Percentiles rank a stretch among this genome's conserved stretches.
Evolutionary conservation across 306 rosid species (phyloP).

Genomic region (Vigna mungo): DNA sequence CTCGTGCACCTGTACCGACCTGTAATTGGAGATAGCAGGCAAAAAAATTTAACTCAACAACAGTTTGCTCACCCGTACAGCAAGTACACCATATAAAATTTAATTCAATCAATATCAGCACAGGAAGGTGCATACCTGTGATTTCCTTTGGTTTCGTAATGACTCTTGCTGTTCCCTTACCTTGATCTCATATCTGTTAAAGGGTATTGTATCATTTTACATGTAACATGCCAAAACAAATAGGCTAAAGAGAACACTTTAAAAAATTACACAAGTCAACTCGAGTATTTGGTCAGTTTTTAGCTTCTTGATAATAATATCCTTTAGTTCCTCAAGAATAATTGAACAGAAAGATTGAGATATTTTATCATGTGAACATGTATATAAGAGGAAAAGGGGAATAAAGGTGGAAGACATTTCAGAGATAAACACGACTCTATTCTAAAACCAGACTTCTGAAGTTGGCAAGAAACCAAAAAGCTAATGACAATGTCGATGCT

Average conservation of each 20-base stretch:
- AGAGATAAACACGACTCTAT: conserved; percentile 26
- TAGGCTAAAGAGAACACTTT: conserved; percentile 24
- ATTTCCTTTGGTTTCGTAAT: conserved; percentile 79
- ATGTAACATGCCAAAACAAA: conserved; percentile 34
- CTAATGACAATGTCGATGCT: conserved; percentile 43
- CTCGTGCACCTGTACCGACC: conserved; percentile 98
- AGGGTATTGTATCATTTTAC: conserved; percentile 41
- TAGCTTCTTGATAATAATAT: conserved; percentile 29
- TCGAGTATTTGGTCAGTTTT: conserved; percentile 36
- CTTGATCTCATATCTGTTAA: conserved; percentile 87
- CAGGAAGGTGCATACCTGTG: conserved; percentile 64
- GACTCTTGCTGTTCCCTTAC: conserved; percentile 90
- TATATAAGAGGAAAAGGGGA: conserved; percentile 8
- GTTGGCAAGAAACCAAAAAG: conserved; percentile 7
- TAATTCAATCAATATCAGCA: conserved; percentile 34
- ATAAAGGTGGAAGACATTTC: conserved; percentile 4
- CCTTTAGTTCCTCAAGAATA: conserved; percentile 36
- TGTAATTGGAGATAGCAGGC: conserved; percentile 48
- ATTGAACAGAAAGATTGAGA: conserved; percentile 38
- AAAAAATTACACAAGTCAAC: conserved; percentile 20
- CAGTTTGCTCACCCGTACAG: conserved; percentile 19
- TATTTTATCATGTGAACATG: conserved; percentile 33
- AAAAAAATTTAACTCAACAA: conserved; percentile 23
- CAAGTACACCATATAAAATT: conserved; percentile 23
- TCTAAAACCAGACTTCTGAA: conserved; percentile 24